Base-by-base conservation (phyloP, 2,329 filamentous ascomycete species). In the Ceratocystis lukuohia region DNA sequence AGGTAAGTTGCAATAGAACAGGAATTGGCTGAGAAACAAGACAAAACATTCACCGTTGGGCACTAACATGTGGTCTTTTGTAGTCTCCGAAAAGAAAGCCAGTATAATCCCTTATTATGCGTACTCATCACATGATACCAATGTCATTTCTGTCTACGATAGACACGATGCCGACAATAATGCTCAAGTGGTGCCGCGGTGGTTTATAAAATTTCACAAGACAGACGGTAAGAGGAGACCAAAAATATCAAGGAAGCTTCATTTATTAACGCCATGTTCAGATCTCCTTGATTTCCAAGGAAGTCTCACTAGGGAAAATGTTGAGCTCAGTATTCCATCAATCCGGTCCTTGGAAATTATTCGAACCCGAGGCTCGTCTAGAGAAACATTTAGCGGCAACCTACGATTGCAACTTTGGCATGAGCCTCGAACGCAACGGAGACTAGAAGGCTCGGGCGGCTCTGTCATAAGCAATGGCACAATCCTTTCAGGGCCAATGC, bases 381-480 rank as follows among this genome's bases (percentile, higher is more conserved):
- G 12, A 30, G 44, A 66, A 15, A 63, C 20, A 20, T 66, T 44
- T 22, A 63, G 59, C 22, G 65, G 65, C 8, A 45, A 37, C 7
- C 44, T 66, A n/a, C 57, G 65, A 17, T 22, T 66, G 17, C 65
- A 66, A 46, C 25, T 66, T 25, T 66, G 65, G 65, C 8, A 63
- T 12, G 65, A 66, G 59, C n/a, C 17, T 12, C 45, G 33, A 6
- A 28, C 22, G 15, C 15, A 46, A 8, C 45, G 7, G 5, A 48
- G 46, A 15, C 45, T 48, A 15, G 59, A 20, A 3, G 33, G 45
- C 3, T 59, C 59, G n/a, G 37, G 59, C 30, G 15, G 57, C n/a
- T 59, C 65, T 2, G 20, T 66, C 2, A 50, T 41, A 20, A 62
- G 45, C 20, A 63, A 66, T 28, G 59, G 48, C 17, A 56, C 20